These are phyloP conservation scores for Quercus phellos DNA, from an alignment of 331 rosid species.

Conservation along the genomic window DNA sequence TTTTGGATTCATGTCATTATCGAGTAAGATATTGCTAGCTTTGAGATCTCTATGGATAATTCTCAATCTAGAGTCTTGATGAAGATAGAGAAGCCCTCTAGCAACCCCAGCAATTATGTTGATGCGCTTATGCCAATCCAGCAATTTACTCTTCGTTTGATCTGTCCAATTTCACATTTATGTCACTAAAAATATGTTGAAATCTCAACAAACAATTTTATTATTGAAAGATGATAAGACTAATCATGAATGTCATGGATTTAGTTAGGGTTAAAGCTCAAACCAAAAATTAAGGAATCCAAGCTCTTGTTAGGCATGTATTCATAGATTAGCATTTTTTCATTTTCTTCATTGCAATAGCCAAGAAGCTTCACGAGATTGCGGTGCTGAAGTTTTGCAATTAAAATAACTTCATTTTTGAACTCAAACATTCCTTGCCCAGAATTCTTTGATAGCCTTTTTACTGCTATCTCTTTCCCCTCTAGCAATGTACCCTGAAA, in stretches of 20 bases:
- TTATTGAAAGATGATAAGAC: no score
- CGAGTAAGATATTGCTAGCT: conserved; percentile 8
- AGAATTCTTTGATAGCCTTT: conserved; percentile 25
- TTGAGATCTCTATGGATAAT: conserved; percentile 8
- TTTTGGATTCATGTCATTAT: background rate
- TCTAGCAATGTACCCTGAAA: conserved; percentile 2
- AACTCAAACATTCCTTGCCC: conserved; percentile 37
- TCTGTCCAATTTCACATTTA: no score
- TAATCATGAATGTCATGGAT: no score
- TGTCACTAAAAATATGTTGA: no score
- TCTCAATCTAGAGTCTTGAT: no score
- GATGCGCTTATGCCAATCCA: no score
- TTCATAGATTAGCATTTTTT: conserved; percentile 23
- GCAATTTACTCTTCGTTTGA: no score
- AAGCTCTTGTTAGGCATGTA: conserved; percentile 28
- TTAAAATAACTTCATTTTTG: conserved; percentile 22
- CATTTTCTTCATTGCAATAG: conserved; percentile 18
- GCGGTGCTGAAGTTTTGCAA: conserved; percentile 48
- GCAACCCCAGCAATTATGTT: no score
- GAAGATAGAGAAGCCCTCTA: no score
- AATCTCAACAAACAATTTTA: no score
- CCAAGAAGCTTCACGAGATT: conserved; percentile 44
- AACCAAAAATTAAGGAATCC: conserved; percentile 30
- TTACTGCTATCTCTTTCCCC: conserved; percentile 30
- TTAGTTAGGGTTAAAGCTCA: background rate